Conservation (phyloP, 1,284 basidiomycete genomes). For the Sanghuangporus weigelae region DNA sequence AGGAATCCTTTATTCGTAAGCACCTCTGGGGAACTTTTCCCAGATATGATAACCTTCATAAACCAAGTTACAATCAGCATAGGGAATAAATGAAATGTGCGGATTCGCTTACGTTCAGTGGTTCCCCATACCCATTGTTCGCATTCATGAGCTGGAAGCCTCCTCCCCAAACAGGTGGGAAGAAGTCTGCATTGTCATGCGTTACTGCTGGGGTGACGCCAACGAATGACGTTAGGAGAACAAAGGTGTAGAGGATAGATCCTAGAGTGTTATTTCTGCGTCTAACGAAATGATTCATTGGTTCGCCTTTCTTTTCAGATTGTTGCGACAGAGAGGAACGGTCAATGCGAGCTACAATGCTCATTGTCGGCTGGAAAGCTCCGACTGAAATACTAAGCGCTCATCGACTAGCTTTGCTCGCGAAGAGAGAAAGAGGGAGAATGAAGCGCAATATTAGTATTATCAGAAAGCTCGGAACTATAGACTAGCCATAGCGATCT, state of each 20-base stretch:
- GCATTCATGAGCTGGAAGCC: constrained; percentile 50
- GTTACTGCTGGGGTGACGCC: not conserved
- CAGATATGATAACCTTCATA: constrained; percentile 28
- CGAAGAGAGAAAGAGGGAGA: too few relatives aligned
- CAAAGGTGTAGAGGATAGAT: not conserved
- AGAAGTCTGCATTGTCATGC: constrained; percentile 26
- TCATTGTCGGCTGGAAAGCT: too few relatives aligned
- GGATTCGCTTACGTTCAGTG: constrained; percentile 49
- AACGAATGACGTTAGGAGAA: not conserved
- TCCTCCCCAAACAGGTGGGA: constrained; percentile 39
- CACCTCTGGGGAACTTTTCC: constrained; percentile 59
- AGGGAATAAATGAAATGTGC: not conserved
- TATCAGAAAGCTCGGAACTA: too few relatives aligned
- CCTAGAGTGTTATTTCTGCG: not conserved
- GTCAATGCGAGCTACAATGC: not conserved
- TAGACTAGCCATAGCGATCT: too few relatives aligned
- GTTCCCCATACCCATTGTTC: constrained; percentile 52
- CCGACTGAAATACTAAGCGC: too few relatives aligned
- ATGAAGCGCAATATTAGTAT: too few relatives aligned
- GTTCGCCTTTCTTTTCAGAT: not conserved
- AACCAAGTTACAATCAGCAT: constrained; percentile 23
- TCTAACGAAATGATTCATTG: not conserved
- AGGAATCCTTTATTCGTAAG: constrained; percentile 60
- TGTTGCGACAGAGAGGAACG: not conserved
- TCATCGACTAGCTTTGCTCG: too few relatives aligned